A percentile compares a stretch with the other conserved stretches of the same genome.
These are phyloP conservation scores for Hyaloscypha finlandica DNA, from an alignment of 495 filamentous ascomycete species.

Conservation along the genomic window DNA sequence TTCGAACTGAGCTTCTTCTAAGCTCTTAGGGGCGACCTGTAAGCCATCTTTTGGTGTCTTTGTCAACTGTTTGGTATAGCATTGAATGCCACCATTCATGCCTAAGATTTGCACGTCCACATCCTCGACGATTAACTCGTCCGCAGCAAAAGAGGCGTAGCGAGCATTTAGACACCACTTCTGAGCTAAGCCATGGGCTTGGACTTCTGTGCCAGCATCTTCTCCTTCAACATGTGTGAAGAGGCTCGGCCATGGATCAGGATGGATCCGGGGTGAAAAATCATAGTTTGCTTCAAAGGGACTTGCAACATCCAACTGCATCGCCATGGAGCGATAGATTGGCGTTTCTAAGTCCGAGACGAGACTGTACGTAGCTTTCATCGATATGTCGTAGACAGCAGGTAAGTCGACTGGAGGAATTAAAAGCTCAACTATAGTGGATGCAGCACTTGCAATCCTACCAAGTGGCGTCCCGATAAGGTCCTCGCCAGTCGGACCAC, in stretches of 20 bases:
- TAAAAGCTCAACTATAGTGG: constrained; percentile 46
- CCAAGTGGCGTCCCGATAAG: constrained; percentile 43
- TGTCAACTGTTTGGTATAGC: constrained; percentile 37
- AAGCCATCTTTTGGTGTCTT: constrained; percentile 27
- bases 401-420: constrained; percentile 54
- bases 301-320: constrained; percentile 69
- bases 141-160: constrained; percentile 72
- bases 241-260: constrained; percentile 80
- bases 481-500: constrained; percentile 40
- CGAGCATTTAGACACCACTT: constrained; percentile 74
- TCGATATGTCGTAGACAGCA: constrained; percentile 65
- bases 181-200: constrained; percentile 65
- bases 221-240: constrained; percentile 59
- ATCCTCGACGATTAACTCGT: constrained; percentile 67
- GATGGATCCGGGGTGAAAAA: constrained; percentile 74
- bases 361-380: constrained; percentile 76
- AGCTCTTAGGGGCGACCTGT: constrained; percentile 35
- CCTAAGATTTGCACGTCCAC: constrained; percentile 58
- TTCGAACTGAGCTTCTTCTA: constrained; percentile 67
- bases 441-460: constrained; percentile 42
- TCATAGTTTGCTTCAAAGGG: constrained; percentile 91
- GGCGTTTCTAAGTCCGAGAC: constrained; percentile 81
- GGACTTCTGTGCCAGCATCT: constrained; percentile 37
- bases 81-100: constrained; percentile 52
- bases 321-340: constrained; percentile 68